Evolutionary conservation across 1,284 basidiomycete genomes (phyloP).

Genomic region (Boletus semigastroideus): DNA sequence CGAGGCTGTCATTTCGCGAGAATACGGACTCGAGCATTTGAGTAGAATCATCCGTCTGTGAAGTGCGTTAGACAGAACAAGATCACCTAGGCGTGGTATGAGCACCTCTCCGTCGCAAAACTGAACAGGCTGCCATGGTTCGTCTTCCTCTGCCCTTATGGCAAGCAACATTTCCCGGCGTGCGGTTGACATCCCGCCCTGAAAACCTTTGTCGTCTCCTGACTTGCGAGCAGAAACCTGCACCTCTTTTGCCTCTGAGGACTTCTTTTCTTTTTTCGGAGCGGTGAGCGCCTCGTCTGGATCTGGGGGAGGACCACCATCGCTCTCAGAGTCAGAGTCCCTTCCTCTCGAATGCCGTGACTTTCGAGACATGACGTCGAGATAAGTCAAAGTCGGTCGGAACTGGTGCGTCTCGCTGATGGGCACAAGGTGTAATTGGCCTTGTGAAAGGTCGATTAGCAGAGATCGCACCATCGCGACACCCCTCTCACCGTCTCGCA

Average conservation of each 20-base stretch:
- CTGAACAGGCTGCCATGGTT: conserved; percentile 63
- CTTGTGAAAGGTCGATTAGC: conserved; percentile 39
- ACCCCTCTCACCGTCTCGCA: conserved; percentile 58
- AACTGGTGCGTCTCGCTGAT: conserved; percentile 75
- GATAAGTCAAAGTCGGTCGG: conserved; percentile 74
- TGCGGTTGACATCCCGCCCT: conserved; percentile 59
- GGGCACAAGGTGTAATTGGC: conserved; percentile 74
- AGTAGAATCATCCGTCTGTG: conserved; percentile 56
- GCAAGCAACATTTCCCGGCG: conserved; percentile 70
- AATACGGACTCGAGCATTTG: conserved; percentile 60
- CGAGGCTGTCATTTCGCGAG: conserved; percentile 50
- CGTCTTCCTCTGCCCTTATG: conserved; percentile 74
- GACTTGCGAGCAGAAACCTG: conserved; percentile 69
- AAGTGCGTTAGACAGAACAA: conserved; percentile 13
- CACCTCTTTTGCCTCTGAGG: conserved; percentile 64
- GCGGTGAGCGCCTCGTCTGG: conserved; percentile 61
- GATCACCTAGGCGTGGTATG: not conserved
- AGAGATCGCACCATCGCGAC: conserved; percentile 1
- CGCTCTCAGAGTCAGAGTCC: conserved; percentile 64
- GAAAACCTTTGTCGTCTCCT: conserved; percentile 56
- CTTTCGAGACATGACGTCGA: conserved; percentile 69
- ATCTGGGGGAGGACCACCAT: conserved; percentile 76
- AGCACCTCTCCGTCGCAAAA: conserved; percentile 63
- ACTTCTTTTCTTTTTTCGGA: conserved; percentile 60
- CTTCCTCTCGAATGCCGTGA: conserved; percentile 48